A percentile compares a stretch with the other conserved stretches of the same genome.
Evolutionary conservation across 148 eudicot species (phyloP).

Genomic region (Persicaria tinctoria): DNA sequence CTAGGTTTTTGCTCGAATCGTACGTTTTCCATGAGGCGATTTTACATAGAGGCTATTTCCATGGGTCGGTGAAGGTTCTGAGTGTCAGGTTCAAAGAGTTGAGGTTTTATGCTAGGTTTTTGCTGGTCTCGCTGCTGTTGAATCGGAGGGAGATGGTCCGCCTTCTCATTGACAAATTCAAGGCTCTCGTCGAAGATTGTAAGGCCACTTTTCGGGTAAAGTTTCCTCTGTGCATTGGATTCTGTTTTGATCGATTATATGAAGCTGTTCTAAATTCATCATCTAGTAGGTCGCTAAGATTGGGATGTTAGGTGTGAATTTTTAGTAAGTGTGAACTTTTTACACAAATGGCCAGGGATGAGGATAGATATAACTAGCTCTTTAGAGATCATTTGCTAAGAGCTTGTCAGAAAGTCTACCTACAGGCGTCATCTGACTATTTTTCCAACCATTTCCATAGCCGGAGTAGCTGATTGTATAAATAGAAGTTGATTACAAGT

Average conservation of each 20-base stretch:
- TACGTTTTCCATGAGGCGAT: slow-evolving; percentile 87
- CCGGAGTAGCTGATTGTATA: no score
- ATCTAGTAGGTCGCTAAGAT: neutral
- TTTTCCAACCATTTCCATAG: no score
- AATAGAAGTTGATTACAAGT: no score
- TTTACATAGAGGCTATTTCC: slow-evolving; percentile 54
- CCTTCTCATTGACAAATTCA: slow-evolving; percentile 53
- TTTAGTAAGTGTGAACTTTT: no score
- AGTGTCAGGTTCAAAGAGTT: slow-evolving; percentile 80
- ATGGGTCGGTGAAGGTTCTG: slow-evolving; percentile 36
- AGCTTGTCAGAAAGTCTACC: no score
- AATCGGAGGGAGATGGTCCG: slow-evolving; percentile 48
- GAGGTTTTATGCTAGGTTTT: slow-evolving; percentile 87
- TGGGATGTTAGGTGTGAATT: neutral
- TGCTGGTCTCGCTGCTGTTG: slow-evolving; percentile 68
- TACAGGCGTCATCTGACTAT: no score
- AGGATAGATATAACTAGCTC: no score
- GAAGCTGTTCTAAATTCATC: no score
- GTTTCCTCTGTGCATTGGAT: neutral
- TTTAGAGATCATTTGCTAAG: no score
- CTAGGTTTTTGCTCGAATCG: slow-evolving; percentile 63
- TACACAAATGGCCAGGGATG: no score
- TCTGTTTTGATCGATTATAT: no score
- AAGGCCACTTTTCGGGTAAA: slow-evolving; percentile 50
- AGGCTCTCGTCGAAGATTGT: slow-evolving; percentile 57